Evolutionary conservation across 768 basidiomycete genomes (phyloP), one percentile per base, ranked within the genome.

Genomic region (Mycena pura): DNA sequence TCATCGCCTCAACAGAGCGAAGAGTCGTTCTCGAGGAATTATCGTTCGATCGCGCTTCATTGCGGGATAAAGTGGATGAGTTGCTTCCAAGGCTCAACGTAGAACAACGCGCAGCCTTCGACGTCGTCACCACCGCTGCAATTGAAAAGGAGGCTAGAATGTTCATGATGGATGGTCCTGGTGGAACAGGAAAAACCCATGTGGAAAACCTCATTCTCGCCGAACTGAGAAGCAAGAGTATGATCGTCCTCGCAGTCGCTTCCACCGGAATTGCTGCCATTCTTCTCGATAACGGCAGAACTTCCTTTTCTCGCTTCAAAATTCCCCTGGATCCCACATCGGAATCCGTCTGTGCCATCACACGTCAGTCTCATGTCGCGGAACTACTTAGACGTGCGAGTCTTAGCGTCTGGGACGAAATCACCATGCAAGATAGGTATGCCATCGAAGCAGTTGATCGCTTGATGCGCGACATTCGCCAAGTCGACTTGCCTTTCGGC

Each of bases 301-400:
- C 15, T 31, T 19, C 21, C 19, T 17, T 21, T 57, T 15, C 55
- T 43, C 13, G 55, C 28, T 2, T 28, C 45, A 19, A 17, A 5
- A 5, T 25, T 9, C 22, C 45, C 47, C 25, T 43, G 22, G 45
- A 25, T 32, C 47, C 10, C 24, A 45, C 17, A 10, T 9, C 3
- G 75, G 75, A 39, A 78, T 77, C 5, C 64, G 69, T 6, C 80
- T 79, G 19, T 72, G 75, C 1, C 78, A 81, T 58, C 77, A 75
- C 1, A 45, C 79, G 68, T 75, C 77, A 54, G 76, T 78, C 32
- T 79, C 77, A 2, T 67, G 78, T 7, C 47, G 51, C 7, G 57
- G 34, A 7, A 22, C 51, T 11, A 27, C 43, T 19, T n/a, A 15
- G 25, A 11, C 15, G 6, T 4, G 8, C 72, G 73, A 52, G 49